Evolutionary conservation across 148 eudicot species (phyloP).

Genomic region (Chenopodium quinoa): DNA sequence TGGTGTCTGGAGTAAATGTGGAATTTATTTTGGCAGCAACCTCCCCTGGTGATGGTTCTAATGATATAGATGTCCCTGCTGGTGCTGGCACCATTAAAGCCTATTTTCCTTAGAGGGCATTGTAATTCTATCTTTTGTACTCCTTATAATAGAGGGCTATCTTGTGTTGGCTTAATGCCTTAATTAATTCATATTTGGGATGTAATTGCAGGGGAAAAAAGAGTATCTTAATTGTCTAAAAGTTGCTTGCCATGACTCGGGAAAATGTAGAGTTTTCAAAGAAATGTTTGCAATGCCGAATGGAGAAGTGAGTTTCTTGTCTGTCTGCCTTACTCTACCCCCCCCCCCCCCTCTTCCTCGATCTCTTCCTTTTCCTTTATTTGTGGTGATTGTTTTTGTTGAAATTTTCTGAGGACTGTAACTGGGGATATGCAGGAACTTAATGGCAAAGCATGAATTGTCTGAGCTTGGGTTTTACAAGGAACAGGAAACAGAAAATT

Average conservation of each 20-base stretch:
- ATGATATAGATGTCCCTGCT: constrained; percentile 39
- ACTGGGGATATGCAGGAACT: constrained; percentile 53
- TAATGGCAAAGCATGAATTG: constrained; percentile 97
- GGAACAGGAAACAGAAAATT: constrained; percentile 37
- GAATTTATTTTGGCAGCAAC: constrained; percentile 29
- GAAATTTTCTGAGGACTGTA: constrained; percentile 1
- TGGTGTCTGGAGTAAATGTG: constrained; percentile 25
- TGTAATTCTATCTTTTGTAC: neutral
- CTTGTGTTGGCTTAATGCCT: neutral
- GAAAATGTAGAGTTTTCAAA: constrained; percentile 76
- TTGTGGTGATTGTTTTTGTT: too few species aligned
- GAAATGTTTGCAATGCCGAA: constrained; percentile 78
- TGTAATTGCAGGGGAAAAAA: constrained; percentile 64
- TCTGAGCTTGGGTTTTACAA: constrained; percentile 82
- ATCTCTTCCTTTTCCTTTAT: too few species aligned
- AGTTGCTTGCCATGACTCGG: constrained; percentile 70
- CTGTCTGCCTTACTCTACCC: neutral
- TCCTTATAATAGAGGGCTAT: neutral
- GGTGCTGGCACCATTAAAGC: constrained; percentile 40
- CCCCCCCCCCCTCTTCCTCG: too few species aligned
- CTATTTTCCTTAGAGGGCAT: neutral
- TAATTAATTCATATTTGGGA: constrained; percentile 3
- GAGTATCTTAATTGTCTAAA: constrained; percentile 77
- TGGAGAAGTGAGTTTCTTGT: constrained; percentile 66
- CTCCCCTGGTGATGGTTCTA: constrained; percentile 43